phyloP scores from a whole-genome alignment of 1,139 yeast species.

The Hemisphaericaspora xylanilytica region DNA sequence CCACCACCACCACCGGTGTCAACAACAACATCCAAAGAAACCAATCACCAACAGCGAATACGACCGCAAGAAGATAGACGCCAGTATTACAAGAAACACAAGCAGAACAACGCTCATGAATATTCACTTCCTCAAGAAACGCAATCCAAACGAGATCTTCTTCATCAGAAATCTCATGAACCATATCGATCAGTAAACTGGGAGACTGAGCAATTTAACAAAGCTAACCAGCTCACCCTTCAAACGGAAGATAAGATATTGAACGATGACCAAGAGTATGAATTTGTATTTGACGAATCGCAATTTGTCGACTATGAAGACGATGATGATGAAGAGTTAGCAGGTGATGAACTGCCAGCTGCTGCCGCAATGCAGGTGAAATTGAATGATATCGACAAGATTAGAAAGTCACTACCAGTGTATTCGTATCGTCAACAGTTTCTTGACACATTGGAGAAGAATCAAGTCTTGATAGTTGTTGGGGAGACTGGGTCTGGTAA shows the following conservation, averaged over 20 bases:
- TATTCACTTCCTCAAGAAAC: conserved; percentile 6
- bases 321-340: conserved; percentile 38
- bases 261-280: conserved; percentile 55
- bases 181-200: conserved; percentile 47
- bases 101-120: conserved; percentile 1
- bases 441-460: conserved; percentile 56
- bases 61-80: conserved; percentile 1
- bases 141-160: conserved; percentile 37
- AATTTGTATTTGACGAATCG: conserved; percentile 79
- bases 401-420: conserved; percentile 74
- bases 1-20: neutral
- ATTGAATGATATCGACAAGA: conserved; percentile 38
- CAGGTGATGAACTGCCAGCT: conserved; percentile 18
- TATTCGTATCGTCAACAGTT: conserved; percentile 60
- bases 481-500: conserved; percentile 99
- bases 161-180: conserved; percentile 28
- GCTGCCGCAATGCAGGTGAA: neutral
- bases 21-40: neutral
- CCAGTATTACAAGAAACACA: conserved; percentile 6
- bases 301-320: conserved; percentile 67
- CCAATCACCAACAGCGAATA: neutral
- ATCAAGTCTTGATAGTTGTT: conserved; percentile 82
- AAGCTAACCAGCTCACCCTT: conserved; percentile 37
- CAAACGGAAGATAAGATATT: conserved; percentile 45
- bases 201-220: conserved; percentile 62